phyloP scores from a whole-genome alignment of 108 stramenopile species.

The Schizochytrium sp. region DNA sequence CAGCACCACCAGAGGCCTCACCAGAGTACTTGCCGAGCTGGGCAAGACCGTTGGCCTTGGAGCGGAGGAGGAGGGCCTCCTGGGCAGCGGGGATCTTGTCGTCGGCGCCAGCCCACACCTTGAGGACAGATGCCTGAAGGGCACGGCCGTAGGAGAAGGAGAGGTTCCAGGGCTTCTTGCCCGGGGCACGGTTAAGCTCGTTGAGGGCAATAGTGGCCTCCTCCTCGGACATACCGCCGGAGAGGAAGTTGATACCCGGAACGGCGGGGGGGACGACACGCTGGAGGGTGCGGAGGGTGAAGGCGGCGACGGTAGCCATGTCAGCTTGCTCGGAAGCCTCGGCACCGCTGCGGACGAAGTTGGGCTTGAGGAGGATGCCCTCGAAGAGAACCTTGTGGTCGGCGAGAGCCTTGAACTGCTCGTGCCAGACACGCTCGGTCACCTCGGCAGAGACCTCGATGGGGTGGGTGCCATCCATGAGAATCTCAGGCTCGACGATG shows the following conservation, averaged over 20 bases:
- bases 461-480: constrained; percentile 79
- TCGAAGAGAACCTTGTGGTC: constrained; percentile 90
- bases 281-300: constrained; percentile 84
- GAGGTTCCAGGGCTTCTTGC: constrained; percentile 79
- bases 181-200: constrained; percentile 83
- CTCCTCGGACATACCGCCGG: constrained; percentile 87
- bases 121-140: constrained; percentile 85
- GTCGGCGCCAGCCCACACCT: constrained; percentile 81
- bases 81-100: constrained; percentile 79
- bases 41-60: constrained; percentile 78
- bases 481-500: constrained; percentile 93
- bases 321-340: constrained; percentile 77
- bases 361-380: constrained; percentile 89
- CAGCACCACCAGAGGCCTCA: constrained; percentile 72
- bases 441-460: constrained; percentile 76
- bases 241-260: constrained; percentile 86
- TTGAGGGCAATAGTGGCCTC: constrained; percentile 85
- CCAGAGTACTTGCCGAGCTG: constrained; percentile 80
- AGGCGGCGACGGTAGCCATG: constrained; percentile 83
- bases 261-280: constrained; percentile 87
- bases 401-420: constrained; percentile 84
- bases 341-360: constrained; percentile 87
- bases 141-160: constrained; percentile 89
- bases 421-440: constrained; percentile 76
- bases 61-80: constrained; percentile 74